phyloP scores from a whole-genome alignment of 805 yeast species.

The Zygoascus ofunaensis region DNA sequence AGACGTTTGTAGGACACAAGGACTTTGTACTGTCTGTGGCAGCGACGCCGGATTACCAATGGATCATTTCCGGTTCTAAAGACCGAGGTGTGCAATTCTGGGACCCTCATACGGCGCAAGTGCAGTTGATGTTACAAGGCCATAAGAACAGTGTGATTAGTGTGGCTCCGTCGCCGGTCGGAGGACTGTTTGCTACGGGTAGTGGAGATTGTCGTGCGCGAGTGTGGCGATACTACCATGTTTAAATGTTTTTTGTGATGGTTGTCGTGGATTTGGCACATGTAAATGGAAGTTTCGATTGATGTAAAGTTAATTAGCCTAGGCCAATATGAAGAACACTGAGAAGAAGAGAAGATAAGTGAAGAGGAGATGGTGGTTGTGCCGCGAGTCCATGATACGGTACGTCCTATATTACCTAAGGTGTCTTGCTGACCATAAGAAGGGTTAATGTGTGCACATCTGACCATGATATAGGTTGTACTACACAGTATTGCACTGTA shows the following conservation, averaged over 20 bases:
- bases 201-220: constrained; percentile 96
- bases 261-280: not conserved
- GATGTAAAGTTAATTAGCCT: too few relatives aligned
- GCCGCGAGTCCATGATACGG: too few relatives aligned
- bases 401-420: too few relatives aligned
- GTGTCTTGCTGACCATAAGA: too few relatives aligned
- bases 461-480: too few relatives aligned
- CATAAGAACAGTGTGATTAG: constrained; percentile 93
- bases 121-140: constrained; percentile 91
- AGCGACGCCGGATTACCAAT: constrained; percentile 85
- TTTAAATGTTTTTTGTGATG: not conserved
- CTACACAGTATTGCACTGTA: too few relatives aligned
- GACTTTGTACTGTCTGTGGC: constrained; percentile 93
- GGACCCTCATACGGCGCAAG: constrained; percentile 89
- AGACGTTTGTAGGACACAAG: constrained; percentile 90
- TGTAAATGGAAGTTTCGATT: not conserved
- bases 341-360: not conserved
- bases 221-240: constrained; percentile 63
- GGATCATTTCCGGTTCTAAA: constrained; percentile 87
- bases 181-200: constrained; percentile 89
- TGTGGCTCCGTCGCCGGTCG: constrained; percentile 78
- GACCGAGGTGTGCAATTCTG: constrained; percentile 96
- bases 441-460: too few relatives aligned
- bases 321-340: not conserved
- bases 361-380: too few relatives aligned